Conservation (phyloP, 1,284 basidiomycete genomes). For the Neolentinus lepideus region DNA sequence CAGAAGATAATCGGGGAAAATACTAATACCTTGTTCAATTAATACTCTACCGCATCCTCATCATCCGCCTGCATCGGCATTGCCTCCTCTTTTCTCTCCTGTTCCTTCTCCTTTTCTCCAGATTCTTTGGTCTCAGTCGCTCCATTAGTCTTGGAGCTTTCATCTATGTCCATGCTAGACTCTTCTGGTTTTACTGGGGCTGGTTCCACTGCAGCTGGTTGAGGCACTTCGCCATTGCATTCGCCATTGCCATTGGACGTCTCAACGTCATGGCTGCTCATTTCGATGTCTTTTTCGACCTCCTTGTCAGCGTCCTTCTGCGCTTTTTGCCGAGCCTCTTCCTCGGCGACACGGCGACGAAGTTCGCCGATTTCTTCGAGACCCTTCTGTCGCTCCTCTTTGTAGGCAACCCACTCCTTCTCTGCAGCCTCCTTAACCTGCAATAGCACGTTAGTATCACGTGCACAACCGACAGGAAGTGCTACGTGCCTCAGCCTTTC, state of each 20-base stretch:
- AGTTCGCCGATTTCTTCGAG: slow-evolving; percentile 57
- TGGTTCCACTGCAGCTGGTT: slow-evolving; percentile 5
- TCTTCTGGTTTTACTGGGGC: slow-evolving; percentile 6
- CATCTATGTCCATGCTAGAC: slow-evolving; percentile 35
- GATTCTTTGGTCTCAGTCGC: slow-evolving; percentile 25
- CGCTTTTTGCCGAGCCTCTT: slow-evolving; percentile 34
- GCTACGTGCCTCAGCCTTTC: slow-evolving; percentile 49
- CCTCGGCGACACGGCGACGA: slow-evolving; percentile 56
- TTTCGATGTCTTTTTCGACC: background rate
- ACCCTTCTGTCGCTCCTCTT: slow-evolving; percentile 46
- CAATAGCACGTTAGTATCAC: background rate
- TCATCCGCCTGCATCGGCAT: slow-evolving; percentile 40
- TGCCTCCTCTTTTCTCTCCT: slow-evolving; percentile 33
- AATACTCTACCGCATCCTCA: slow-evolving; percentile 58
- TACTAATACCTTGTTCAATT: slow-evolving; percentile 18
- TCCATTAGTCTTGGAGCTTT: slow-evolving; percentile 11
- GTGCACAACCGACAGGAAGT: slow-evolving; percentile 1
- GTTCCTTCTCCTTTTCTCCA: slow-evolving; percentile 31
- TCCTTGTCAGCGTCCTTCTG: slow-evolving; percentile 18
- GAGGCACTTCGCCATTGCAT: slow-evolving; percentile 6
- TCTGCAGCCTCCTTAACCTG: slow-evolving; percentile 59
- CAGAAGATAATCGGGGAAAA: slow-evolving; percentile 10
- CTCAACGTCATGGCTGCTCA: no score
- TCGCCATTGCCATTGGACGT: slow-evolving; percentile 13
- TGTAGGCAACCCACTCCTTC: slow-evolving; percentile 61